A percentile compares a stretch with the other conserved stretches of the same genome.
Conservation (phyloP, 768 basidiomycete genomes). For the Tremella fuciformis region DNA sequence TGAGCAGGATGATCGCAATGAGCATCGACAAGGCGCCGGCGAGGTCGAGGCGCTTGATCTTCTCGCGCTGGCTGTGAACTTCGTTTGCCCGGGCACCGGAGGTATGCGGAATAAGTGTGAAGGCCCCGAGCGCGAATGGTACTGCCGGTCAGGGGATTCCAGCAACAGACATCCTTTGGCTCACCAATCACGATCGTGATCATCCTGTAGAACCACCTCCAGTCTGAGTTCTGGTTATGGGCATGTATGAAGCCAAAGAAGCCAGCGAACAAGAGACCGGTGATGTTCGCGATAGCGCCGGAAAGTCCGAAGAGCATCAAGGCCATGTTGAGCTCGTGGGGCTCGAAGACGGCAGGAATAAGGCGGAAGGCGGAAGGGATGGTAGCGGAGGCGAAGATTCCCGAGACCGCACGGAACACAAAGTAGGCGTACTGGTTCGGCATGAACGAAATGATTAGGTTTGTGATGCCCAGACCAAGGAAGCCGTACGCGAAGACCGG, state of each 20-base stretch:
- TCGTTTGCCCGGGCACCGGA: constrained; percentile 29
- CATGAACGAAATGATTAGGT: constrained; percentile 33
- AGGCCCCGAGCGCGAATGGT: constrained; percentile 22
- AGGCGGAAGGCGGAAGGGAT: constrained; percentile 39
- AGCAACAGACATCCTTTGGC: background rate
- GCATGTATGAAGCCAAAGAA: constrained; percentile 34
- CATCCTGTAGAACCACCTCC: constrained; percentile 44
- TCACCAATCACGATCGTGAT: constrained; percentile 1
- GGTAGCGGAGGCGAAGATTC: constrained; percentile 20
- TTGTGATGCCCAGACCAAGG: constrained; percentile 26
- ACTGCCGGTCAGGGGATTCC: background rate
- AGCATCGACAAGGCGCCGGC: constrained; percentile 20
- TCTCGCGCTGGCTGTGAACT: constrained; percentile 1
- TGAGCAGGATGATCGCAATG: constrained; percentile 25
- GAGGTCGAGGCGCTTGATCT: constrained; percentile 21
- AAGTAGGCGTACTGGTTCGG: constrained; percentile 35
- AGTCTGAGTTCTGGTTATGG: constrained; percentile 29
- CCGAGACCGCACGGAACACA: constrained; percentile 25
- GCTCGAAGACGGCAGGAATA: constrained; percentile 36
- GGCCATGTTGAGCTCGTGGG: constrained; percentile 22
- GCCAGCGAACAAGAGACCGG: constrained; percentile 30
- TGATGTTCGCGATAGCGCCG: constrained; percentile 24
- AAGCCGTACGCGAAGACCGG: constrained; percentile 42
- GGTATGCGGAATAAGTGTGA: constrained; percentile 22
- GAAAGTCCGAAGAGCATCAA: constrained; percentile 29